Evolutionary conservation across 1,284 basidiomycete species (phyloP).

Genomic region (Fomitopsis palustris): DNA sequence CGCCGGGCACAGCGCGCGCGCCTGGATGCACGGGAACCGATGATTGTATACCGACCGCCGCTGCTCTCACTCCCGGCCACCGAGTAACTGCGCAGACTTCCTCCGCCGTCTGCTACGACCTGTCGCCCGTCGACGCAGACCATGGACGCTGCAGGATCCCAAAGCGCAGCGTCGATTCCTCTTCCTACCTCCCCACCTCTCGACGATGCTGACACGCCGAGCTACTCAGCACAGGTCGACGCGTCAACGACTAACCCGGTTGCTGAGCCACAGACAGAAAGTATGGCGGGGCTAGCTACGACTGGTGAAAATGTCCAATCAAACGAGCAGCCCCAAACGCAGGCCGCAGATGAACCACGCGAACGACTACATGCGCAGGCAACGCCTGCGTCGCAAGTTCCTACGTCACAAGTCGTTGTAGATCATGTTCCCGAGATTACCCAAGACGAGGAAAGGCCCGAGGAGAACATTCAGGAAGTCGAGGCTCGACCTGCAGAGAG

Average conservation of each 20-base stretch:
- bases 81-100: constrained; percentile 9
- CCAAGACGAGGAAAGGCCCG: not conserved
- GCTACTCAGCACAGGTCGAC: constrained; percentile 11
- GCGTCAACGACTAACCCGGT: constrained; percentile 15
- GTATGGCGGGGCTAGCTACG: constrained; percentile 11
- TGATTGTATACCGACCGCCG: constrained; percentile 8
- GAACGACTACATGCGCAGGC: not conserved
- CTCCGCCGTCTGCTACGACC: constrained; percentile 6
- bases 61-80: constrained; percentile 5
- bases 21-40: not conserved
- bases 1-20: not conserved
- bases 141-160: constrained; percentile 24
- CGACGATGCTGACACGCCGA: constrained; percentile 18
- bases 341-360: constrained; percentile 3
- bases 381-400: not conserved
- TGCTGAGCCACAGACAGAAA: constrained; percentile 16
- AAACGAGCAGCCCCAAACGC: constrained; percentile 4
- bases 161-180: constrained; percentile 24
- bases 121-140: constrained; percentile 10
- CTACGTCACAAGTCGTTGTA: constrained; percentile 6
- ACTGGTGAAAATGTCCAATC: not conserved
- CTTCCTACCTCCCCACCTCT: constrained; percentile 25
- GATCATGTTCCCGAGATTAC: not conserved
- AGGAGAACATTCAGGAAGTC: not conserved
- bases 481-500: not conserved